Evolutionary conservation across 176 grass and related monocot species (phyloP), one percentile per base, ranked within the genome.

Genomic region (Lolium rigidum): DNA sequence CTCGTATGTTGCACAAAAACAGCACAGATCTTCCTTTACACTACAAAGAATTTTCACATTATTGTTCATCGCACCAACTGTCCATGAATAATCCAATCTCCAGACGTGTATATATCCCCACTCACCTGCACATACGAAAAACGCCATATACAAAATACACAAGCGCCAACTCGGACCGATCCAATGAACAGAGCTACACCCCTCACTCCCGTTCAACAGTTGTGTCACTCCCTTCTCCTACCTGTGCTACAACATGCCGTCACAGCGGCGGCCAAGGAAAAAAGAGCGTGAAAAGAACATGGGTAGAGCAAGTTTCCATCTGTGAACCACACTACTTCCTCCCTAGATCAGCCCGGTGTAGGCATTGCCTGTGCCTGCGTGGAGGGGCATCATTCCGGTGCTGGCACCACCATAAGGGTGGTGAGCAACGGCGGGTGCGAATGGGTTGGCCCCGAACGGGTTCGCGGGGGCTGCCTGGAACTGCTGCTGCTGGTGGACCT

Each of bases 311-410:
- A 57, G 26, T 56, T 56, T 77, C 10, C 2, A 74, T 74, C 44
- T 74, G 15, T 12, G 44, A 46, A 50, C 44, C 43, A 13, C 61
- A 0, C 18, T 11, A 7, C 20, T 17, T 46, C 24, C 17, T 0
- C 35, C 17, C 78, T 87, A 97, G 74, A 99, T 99, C 35, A 99
- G 89, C 24, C 97, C 92, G 0, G 76, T 94, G 82, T 97, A 94
- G 1, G 43, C 81, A 50, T 82, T 88, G 86, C 90, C 91, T 7
- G 78, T 83, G 9, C 83, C 85, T 1, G 97, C 85, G 78, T 95
- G 91, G 82, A 94, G 77, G 31, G 93, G 88, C 88, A 92, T 88
- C 69, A 89, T 89, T 21, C 84, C 89, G 17, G 87, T 88, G 49
- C 74, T 89, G 62, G 84, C 43, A 73, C 84, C 90, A 47, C 83